phyloP scores from a whole-genome alignment of 2,329 filamentous ascomycete species.

The Westerdykella sp. region DNA sequence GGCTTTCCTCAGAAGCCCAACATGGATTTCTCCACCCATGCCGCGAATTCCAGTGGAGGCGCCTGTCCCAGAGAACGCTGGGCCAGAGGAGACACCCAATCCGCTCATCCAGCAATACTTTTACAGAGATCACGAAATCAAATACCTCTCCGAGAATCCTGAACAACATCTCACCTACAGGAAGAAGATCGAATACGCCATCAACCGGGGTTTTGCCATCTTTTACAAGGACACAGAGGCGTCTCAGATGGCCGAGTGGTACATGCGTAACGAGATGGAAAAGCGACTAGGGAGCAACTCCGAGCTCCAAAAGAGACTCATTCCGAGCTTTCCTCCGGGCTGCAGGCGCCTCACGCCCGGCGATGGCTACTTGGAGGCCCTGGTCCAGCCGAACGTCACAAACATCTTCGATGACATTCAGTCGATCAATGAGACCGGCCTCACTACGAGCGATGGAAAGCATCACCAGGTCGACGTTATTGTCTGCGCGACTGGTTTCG shows the following conservation, averaged over 20 bases:
- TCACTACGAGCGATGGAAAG: slow-evolving; percentile 37
- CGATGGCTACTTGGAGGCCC: slow-evolving; percentile 47
- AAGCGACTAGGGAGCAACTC: slow-evolving; percentile 32
- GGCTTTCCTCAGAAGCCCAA: slow-evolving; percentile 32
- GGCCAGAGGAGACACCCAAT: neutral
- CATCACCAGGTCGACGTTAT: slow-evolving; percentile 39
- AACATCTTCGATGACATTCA: slow-evolving; percentile 35
- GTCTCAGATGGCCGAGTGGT: slow-evolving; percentile 36
- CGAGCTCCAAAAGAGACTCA: slow-evolving; percentile 38
- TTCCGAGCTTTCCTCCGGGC: slow-evolving; percentile 41
- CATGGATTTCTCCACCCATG: slow-evolving; percentile 31
- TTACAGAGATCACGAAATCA: slow-evolving; percentile 26
- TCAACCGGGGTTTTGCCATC: slow-evolving; percentile 8
- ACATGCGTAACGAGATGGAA: slow-evolving; percentile 35
- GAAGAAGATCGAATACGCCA: slow-evolving; percentile 30
- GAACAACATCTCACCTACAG: slow-evolving; percentile 34
- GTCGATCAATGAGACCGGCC: slow-evolving; percentile 31
- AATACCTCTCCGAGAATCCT: slow-evolving; percentile 30
- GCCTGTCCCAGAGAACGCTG: neutral
- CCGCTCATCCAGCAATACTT: slow-evolving; percentile 4
- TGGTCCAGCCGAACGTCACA: slow-evolving; percentile 37
- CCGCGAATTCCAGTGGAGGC: neutral
- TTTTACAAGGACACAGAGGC: slow-evolving; percentile 55
- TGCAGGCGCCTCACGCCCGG: slow-evolving; percentile 48
- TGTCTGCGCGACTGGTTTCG: slow-evolving; percentile 44